phyloP scores from a whole-genome alignment of 768 basidiomycete genomes.

The Kwoniella heveanensis region DNA sequence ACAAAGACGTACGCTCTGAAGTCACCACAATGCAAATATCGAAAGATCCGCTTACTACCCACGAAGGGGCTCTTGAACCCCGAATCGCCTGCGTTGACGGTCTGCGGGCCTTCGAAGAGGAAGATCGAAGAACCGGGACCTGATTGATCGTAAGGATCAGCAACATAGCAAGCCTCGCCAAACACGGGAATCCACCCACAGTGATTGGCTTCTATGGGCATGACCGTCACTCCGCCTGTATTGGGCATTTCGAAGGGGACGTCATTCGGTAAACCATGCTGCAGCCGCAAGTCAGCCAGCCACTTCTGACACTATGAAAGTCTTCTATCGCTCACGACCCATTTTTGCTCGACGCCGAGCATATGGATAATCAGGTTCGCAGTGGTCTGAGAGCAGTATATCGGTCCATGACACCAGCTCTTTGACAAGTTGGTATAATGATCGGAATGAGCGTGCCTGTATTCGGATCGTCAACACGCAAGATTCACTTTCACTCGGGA shows the following conservation, averaged over 20 bases:
- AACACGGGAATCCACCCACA: too few species aligned
- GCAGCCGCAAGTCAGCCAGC: background rate
- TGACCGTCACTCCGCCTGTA: conserved; percentile 82
- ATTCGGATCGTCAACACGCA: too few species aligned
- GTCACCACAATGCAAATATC: conserved; percentile 93
- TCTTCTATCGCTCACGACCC: conserved; percentile 63
- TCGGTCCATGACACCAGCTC: conserved; percentile 85
- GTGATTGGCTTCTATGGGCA: conserved; percentile 96
- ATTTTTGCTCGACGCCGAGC: conserved; percentile 82
- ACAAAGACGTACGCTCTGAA: conserved; percentile 46
- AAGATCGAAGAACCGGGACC: conserved; percentile 91
- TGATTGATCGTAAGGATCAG: conserved; percentile 18
- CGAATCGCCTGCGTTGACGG: conserved; percentile 83
- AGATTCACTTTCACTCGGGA: too few species aligned
- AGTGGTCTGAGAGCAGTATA: conserved; percentile 93
- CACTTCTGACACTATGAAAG: too few species aligned
- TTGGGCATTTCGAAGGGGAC: conserved; percentile 71
- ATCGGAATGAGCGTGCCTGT: conserved; percentile 95
- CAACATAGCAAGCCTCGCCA: too few species aligned
- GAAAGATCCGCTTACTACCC: conserved; percentile 70
- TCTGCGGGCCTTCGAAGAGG: conserved; percentile 89
- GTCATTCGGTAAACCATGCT: conserved; percentile 78
- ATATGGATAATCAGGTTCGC: conserved; percentile 90
- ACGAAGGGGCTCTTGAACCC: conserved; percentile 70
- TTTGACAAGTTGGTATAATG: conserved; percentile 91